Evolutionary conservation across 176 grass and related monocot genomes (phyloP).

Genomic region (Carex kokanica): DNA sequence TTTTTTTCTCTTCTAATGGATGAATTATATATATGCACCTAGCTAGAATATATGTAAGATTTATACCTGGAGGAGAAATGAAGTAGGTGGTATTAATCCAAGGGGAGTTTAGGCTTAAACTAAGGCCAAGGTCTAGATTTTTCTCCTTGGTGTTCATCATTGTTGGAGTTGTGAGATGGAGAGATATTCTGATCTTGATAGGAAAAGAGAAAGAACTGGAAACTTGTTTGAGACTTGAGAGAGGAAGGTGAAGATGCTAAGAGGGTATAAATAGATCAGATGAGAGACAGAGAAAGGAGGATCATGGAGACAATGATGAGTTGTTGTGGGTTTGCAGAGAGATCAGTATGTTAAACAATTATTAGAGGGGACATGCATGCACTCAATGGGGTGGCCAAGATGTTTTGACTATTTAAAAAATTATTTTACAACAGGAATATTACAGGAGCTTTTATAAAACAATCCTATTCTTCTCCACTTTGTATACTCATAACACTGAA

Average conservation of each 20-base stretch:
- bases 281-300: background rate
- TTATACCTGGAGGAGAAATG: slow-evolving; percentile 29
- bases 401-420: slow-evolving; percentile 27
- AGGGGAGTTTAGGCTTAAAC: slow-evolving; percentile 37
- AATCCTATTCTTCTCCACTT: slow-evolving; percentile 13
- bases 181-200: background rate
- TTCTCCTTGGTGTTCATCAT: slow-evolving; percentile 46
- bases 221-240: slow-evolving; percentile 16
- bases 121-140: slow-evolving; percentile 61
- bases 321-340: slow-evolving; percentile 63
- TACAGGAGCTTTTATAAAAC: slow-evolving; percentile 6
- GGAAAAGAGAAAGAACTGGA: slow-evolving; percentile 29
- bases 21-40: slow-evolving; percentile 28
- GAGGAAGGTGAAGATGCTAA: slow-evolving; percentile 34
- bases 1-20: slow-evolving; percentile 18
- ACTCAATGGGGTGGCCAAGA: slow-evolving; percentile 28
- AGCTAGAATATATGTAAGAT: slow-evolving; percentile 20
- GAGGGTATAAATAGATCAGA: slow-evolving; percentile 59
- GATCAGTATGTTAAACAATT: slow-evolving; percentile 23
- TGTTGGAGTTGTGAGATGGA: background rate
- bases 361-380: slow-evolving; percentile 31
- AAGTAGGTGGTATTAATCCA: slow-evolving; percentile 28
- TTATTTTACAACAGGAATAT: background rate
- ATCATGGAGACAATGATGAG: slow-evolving; percentile 75
- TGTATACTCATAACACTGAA: background rate